Conservation (phyloP, 352 stramenopile genomes). For the Pythium phragmitis region DNA sequence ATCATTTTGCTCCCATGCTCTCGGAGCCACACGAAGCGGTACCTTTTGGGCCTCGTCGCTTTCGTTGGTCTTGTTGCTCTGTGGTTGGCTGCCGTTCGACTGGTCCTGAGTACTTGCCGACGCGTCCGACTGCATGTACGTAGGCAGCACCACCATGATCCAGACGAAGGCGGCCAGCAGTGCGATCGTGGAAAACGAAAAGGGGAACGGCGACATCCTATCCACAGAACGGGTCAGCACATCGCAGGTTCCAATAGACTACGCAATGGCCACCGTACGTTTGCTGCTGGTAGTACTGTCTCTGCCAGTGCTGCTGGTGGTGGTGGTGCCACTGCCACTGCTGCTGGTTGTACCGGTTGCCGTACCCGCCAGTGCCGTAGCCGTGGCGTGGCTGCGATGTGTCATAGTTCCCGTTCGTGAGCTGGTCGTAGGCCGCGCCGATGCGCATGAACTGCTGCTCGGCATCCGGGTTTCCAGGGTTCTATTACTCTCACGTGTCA, state of each 20-base stretch:
- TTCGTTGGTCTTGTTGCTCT: too few relatives aligned
- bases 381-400: slow-evolving; percentile 2
- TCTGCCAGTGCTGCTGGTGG: slow-evolving; percentile 31
- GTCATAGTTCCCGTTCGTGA: slow-evolving; percentile 35
- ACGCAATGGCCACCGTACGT: neutral
- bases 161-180: slow-evolving; percentile 41
- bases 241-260: neutral
- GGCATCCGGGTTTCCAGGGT: slow-evolving; percentile 57
- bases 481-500: slow-evolving; percentile 27
- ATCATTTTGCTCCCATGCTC: neutral
- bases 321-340: slow-evolving; percentile 53
- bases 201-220: slow-evolving; percentile 40
- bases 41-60: slow-evolving; percentile 1
- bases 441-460: slow-evolving; percentile 81
- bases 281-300: slow-evolving; percentile 12
- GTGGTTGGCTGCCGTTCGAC: neutral
- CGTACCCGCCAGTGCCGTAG: slow-evolving; percentile 27
- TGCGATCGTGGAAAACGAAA: slow-evolving; percentile 42
- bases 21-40: too few relatives aligned
- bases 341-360: slow-evolving; percentile 31
- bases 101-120: slow-evolving; percentile 1
- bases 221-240: neutral
- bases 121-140: slow-evolving; percentile 22
- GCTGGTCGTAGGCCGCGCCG: slow-evolving; percentile 62
- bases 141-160: slow-evolving; percentile 43